Evolutionary conservation across 768 basidiomycete species (phyloP), one percentile per base, ranked within the genome.

Genomic region (Lentinula aciculospora): DNA sequence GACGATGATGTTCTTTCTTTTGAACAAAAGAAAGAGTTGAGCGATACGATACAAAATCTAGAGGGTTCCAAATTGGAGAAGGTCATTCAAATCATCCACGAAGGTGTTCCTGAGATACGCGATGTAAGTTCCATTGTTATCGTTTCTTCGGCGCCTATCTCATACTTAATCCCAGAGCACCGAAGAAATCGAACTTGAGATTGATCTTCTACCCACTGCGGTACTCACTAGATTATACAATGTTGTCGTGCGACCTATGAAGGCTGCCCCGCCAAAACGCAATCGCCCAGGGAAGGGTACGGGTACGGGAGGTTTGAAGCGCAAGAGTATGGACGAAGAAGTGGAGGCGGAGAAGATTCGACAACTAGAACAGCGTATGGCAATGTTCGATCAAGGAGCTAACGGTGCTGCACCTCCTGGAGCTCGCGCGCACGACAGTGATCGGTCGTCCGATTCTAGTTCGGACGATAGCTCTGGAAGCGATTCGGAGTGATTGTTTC

Each of bases 171-270:
- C 59, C 61, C 75, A 94, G 92, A 94, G 92, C 71, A 90, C 89
- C 46, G 94, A 98, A 72, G 97, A 99, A 76, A 98, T 99, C 66
- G 97, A 99, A 71, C 83, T 99, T 42, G 97, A 99, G 72, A 98
- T 99, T 67, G 97, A 98, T 67, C 76, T 85, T 39, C 77, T 99
- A 31, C 95, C 97, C 49, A 79, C 90, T 6, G 71, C 81, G 29
- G 95, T 97, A 45, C 83, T 98, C 54, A 89, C 89, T 54, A 92
- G 93, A 73, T 81, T 99, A 28, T 99, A 98, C 78, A 95, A 96
- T 73, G 94, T 92, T 67, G 96, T 98, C 63, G 78, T 96, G 58
- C 85, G 89, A 9, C 92, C 92, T 0, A 69, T 86, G 59, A 84
- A 85, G 29, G 82, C 85, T 44, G 80, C 85, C 8, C 79, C 85